Conservation (phyloP, 1,139 yeast genomes). For the Geotrichum klebahnii region DNA sequence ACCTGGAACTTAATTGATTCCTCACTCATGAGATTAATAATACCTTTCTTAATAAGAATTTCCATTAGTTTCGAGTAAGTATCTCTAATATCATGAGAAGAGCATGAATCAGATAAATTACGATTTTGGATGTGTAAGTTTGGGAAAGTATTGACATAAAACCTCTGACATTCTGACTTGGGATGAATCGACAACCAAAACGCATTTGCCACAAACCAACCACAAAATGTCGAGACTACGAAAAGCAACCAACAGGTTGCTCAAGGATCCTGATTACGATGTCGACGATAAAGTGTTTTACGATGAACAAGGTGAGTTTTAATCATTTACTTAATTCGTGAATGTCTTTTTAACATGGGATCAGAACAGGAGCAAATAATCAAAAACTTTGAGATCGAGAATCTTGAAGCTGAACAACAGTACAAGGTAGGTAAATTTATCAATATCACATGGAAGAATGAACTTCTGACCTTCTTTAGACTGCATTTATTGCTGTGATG, state of each 20-base stretch:
- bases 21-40: too few species aligned
- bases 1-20: too few species aligned
- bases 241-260: conserved; percentile 28
- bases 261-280: conserved; percentile 22
- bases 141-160: not conserved
- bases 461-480: conserved; percentile 7
- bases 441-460: not conserved
- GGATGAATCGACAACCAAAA: too few species aligned
- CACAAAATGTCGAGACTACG: conserved; percentile 28
- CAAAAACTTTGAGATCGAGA: conserved; percentile 29
- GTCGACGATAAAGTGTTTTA: conserved; percentile 24
- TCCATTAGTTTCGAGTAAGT: too few species aligned
- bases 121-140: too few species aligned
- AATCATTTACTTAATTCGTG: not conserved
- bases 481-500: conserved; percentile 30
- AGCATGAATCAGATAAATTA: too few species aligned
- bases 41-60: too few species aligned
- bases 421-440: conserved; percentile 24
- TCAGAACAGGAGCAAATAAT: conserved; percentile 36
- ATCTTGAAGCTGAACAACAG: conserved; percentile 28
- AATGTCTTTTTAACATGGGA: conserved; percentile 4
- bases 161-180: not conserved
- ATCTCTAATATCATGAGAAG: too few species aligned
- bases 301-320: conserved; percentile 29
- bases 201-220: not conserved